These are phyloP conservation scores for Penicillium herquei DNA, from an alignment of 495 filamentous ascomycete species.

Conservation along the genomic window DNA sequence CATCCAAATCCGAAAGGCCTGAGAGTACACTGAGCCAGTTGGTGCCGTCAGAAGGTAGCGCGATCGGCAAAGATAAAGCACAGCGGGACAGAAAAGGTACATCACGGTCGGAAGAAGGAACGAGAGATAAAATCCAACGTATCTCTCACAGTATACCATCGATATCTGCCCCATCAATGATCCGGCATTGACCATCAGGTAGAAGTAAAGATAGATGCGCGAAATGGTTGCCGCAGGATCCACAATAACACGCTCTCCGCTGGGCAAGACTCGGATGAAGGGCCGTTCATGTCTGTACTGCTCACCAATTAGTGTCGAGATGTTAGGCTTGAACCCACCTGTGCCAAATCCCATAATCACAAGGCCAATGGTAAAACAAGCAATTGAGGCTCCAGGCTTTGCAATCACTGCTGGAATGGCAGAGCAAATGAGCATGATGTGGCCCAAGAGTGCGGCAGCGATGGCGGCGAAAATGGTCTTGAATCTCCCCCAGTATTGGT, in stretches of 20 bases:
- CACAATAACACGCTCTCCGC: conserved; percentile 65
- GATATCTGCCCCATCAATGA: conserved; percentile 34
- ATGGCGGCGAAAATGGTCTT: conserved; percentile 57
- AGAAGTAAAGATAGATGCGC: conserved; percentile 44
- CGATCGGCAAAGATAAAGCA: conserved; percentile 60
- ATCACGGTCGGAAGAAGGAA: conserved; percentile 68
- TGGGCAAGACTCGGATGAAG: conserved; percentile 43
- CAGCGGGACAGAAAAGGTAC: conserved; percentile 55
- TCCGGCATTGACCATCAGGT: conserved; percentile 57
- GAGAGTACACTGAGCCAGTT: conserved; percentile 60
- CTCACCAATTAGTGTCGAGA: conserved; percentile 54
- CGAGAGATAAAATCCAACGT: conserved; percentile 75
- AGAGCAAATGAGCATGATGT: conserved; percentile 60
- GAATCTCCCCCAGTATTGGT: conserved; percentile 54
- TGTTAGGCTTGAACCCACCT: conserved; percentile 65
- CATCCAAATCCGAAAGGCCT: conserved; percentile 53
- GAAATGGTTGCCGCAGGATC: conserved; percentile 61
- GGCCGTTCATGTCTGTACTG: conserved; percentile 49
- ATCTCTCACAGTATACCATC: conserved; percentile 49
- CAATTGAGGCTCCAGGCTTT: conserved; percentile 41
- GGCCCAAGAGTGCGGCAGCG: conserved; percentile 58
- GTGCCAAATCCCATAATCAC: conserved; percentile 52
- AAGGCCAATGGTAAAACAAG: conserved; percentile 60
- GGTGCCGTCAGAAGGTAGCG: conserved; percentile 59
- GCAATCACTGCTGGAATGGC: conserved; percentile 48